Evolutionary conservation across 345 rosid genomes (phyloP), one percentile per base, ranked within the genome.

Genomic region (Iberis pinnata): DNA sequence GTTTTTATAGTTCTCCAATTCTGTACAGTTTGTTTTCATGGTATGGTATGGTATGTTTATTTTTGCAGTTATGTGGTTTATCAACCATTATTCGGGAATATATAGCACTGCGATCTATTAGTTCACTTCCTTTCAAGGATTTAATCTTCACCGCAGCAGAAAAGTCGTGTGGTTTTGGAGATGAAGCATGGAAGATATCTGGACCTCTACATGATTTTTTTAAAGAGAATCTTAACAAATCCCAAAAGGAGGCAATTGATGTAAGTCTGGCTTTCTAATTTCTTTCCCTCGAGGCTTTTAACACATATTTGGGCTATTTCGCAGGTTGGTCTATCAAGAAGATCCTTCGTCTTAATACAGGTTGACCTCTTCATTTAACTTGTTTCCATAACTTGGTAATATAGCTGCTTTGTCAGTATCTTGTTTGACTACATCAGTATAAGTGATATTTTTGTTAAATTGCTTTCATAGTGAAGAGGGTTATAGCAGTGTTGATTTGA

Each of bases 71-170:
- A 53, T 84, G 98, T 80, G 73, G 95, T 70, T 75, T 90, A 52
- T 90, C 98, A 52, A 90, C 98, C 27, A 88, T 88, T 66, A 71
- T 72, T 40, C 96, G 95, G 68, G 96, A 90, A 77, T 90, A 90
- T 64, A 48, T 71, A 56, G 98, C 95, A 58, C 58, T 90, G 38
- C 67, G 84, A 65, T 82, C 89, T 42, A 70, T 90, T 44, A 67
- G 80, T 48, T 80, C 84, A 26, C 93, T 90, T 31, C 95, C 98
- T 43, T 90, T 90, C 81, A 90, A 74, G 82, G 87, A 87, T 77
- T 77, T 88, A 63, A 84, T 90, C 62, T 55, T 90, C 32, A 70
- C 65, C 13, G 95, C 84, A 42, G 49, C 70, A 8, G 86, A 75
- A 51, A 70, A 65, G 63, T 69, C 58, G 58, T 71, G 77, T 53